A percentile compares a stretch with the other conserved stretches of the same genome.
Evolutionary conservation across 139 green algal species (phyloP).

Genomic region (Pleodorina starrii): DNA sequence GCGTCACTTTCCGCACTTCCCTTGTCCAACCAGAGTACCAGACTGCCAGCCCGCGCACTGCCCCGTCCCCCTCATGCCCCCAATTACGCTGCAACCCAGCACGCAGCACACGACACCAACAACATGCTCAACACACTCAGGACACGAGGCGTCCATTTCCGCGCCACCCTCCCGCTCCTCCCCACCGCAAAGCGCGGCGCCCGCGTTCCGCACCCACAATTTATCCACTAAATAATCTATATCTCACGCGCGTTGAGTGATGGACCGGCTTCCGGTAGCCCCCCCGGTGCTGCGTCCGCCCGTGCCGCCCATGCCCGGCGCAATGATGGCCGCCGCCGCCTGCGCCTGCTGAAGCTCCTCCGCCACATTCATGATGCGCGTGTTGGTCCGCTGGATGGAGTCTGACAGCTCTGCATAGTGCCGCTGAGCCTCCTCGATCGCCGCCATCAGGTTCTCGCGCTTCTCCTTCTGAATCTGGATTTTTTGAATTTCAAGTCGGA

Average conservation of each 20-base stretch:
- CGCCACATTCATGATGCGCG: slow-evolving; percentile 28
- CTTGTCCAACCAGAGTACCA: too few species aligned
- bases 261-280: not conserved
- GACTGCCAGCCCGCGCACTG: too few species aligned
- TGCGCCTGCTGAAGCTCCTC: slow-evolving; percentile 50
- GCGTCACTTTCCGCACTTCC: too few species aligned
- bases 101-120: too few species aligned
- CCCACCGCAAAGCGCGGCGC: too few species aligned
- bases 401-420: slow-evolving; percentile 41
- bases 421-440: slow-evolving; percentile 43
- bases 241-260: not conserved
- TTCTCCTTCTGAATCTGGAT: slow-evolving; percentile 52
- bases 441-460: not conserved
- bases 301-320: not conserved
- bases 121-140: too few species aligned
- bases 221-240: too few species aligned
- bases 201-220: too few species aligned
- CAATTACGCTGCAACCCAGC: too few species aligned
- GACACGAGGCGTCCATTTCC: not conserved
- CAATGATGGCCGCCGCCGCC: slow-evolving; percentile 14
- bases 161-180: not conserved
- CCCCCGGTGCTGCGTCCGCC: not conserved
- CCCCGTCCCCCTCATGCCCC: too few species aligned
- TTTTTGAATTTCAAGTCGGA: too few species aligned
- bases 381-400: slow-evolving; percentile 48